Percentiles rank a stretch among this genome's conserved stretches.
phyloP scores from a whole-genome alignment of 1,284 basidiomycete species.

The Ustilago cynodontis region DNA sequence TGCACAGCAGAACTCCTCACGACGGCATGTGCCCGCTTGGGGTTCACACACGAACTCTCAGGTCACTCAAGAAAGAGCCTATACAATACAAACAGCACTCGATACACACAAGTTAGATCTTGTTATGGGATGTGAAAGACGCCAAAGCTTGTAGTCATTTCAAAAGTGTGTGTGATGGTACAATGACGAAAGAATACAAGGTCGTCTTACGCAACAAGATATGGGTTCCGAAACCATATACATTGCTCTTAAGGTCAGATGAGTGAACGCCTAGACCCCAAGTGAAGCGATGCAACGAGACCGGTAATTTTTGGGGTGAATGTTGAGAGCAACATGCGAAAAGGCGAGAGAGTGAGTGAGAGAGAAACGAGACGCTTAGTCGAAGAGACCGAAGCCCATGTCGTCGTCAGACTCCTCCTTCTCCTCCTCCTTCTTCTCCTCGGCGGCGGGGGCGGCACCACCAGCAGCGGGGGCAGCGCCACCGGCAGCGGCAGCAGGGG shows the following conservation, averaged over 20 bases:
- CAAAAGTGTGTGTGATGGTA: conserved; percentile 3
- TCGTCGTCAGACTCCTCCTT: conserved; percentile 69
- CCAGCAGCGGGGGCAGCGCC: conserved; percentile 76
- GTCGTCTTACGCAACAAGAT: conserved; percentile 5
- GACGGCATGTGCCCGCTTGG: too few relatives aligned
- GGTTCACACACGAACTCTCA: too few relatives aligned
- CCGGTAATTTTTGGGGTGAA: conserved; percentile 18
- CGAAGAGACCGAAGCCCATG: conserved; percentile 70
- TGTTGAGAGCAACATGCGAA: conserved; percentile 9
- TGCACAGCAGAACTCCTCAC: too few relatives aligned
- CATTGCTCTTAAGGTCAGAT: not conserved
- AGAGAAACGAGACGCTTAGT: conserved; percentile 46
- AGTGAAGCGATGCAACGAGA: not conserved
- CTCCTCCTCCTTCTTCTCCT: conserved; percentile 70
- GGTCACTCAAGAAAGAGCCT: too few relatives aligned
- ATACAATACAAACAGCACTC: too few relatives aligned
- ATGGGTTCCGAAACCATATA: not conserved
- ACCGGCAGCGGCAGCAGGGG: conserved; percentile 71
- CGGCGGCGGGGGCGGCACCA: conserved; percentile 78
- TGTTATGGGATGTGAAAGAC: conserved; percentile 6
- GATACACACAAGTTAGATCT: too few relatives aligned
- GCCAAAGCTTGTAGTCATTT: conserved; percentile 2
- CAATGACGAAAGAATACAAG: conserved; percentile 17
- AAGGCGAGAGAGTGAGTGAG: not conserved
- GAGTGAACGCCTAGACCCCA: conserved; percentile 13